phyloP scores from a whole-genome alignment of 2,329 filamentous ascomycete species.

The Fusarium sp. region DNA sequence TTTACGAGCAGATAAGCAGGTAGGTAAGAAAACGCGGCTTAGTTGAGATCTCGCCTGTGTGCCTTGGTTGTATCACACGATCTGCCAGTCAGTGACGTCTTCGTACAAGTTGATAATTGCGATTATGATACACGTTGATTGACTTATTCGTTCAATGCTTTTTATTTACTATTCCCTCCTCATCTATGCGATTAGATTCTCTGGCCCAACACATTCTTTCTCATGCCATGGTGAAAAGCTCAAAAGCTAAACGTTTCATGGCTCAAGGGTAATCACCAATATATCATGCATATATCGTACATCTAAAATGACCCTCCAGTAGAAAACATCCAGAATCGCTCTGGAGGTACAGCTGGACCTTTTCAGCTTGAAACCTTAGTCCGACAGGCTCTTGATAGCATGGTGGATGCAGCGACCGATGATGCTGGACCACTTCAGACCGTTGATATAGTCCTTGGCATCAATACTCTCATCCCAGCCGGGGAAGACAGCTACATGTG shows the following conservation, averaged over 20 bases:
- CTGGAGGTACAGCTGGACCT: neutral
- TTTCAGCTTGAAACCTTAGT: neutral
- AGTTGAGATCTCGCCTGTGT: no score
- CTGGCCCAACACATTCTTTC: no score
- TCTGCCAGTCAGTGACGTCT: no score
- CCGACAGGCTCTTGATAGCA: slow-evolving; percentile 55
- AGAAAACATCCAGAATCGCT: neutral
- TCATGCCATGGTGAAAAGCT: neutral
- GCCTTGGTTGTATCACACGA: no score
- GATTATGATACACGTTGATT: no score
- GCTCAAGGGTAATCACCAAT: neutral
- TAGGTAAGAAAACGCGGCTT: no score
- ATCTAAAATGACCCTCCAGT: neutral
- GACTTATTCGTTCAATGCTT: no score
- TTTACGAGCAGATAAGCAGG: no score
- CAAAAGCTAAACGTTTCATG: no score
- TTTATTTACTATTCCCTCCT: no score
- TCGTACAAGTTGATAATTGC: no score
- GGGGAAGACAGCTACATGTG: slow-evolving; percentile 66
- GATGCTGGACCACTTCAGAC: slow-evolving; percentile 69
- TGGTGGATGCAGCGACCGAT: slow-evolving; percentile 63
- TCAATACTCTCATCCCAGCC: slow-evolving; percentile 73
- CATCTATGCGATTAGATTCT: no score
- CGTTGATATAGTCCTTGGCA: slow-evolving; percentile 67
- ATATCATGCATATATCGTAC: neutral